phyloP scores from a whole-genome alignment of 2,329 filamentous ascomycete genomes.

The Leptographium flavum region DNA sequence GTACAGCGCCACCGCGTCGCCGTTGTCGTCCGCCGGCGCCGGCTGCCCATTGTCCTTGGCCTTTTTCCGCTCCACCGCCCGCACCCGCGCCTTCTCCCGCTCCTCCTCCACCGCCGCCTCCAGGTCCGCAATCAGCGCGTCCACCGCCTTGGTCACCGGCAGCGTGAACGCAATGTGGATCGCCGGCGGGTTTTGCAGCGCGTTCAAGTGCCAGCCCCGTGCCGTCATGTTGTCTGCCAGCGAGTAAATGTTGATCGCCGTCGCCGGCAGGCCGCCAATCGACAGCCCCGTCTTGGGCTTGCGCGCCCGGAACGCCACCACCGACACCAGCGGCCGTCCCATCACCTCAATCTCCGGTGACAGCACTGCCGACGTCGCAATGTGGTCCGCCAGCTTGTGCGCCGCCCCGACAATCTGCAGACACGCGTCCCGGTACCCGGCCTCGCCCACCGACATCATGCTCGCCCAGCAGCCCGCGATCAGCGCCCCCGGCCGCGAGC shows the following conservation, averaged over 20 bases:
- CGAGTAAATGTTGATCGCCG: conserved; percentile 80
- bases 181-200: conserved; percentile 78
- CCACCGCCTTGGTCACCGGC: conserved; percentile 68
- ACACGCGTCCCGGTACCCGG: conserved; percentile 77
- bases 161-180: conserved; percentile 91
- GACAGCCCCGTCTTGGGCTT: background rate
- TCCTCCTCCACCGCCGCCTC: conserved; percentile 55
- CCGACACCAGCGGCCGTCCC: conserved; percentile 75
- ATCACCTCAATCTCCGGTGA: conserved; percentile 63
- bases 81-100: conserved; percentile 65
- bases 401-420: conserved; percentile 75
- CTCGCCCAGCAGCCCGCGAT: conserved; percentile 95
- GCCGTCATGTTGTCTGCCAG: conserved; percentile 76
- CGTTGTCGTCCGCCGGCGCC: conserved; percentile 27
- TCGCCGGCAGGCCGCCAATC: background rate
- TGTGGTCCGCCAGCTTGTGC: conserved; percentile 65
- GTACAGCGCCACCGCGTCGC: conserved; percentile 79
- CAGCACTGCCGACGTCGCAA: conserved; percentile 55
- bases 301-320: conserved; percentile 74
- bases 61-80: conserved; percentile 53
- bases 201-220: conserved; percentile 91
- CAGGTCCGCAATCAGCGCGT: conserved; percentile 62
- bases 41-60: conserved; percentile 38
- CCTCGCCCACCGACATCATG: conserved; percentile 76
- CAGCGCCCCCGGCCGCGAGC: conserved; percentile 79